Evolutionary conservation across 345 rosid species (phyloP), one percentile per base, ranked within the genome.

Genomic region (Aurinia saxatilis): DNA sequence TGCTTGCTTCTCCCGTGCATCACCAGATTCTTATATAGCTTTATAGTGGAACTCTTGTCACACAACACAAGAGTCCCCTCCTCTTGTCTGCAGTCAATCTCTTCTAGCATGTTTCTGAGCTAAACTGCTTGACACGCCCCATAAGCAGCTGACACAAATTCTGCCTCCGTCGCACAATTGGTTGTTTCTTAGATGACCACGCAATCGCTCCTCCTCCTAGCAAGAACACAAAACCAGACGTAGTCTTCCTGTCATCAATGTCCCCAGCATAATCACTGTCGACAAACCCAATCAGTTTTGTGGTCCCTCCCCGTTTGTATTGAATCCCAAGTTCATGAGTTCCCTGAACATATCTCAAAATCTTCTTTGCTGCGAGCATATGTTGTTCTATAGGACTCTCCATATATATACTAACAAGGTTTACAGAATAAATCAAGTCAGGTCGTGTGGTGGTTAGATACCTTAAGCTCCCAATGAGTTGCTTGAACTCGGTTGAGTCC

Each of bases 321-420:
- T 45, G 57, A 27, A 42, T 53, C 14, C 52, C 34, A 57, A 27
- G 34, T 40, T 55, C 52, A 59, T 21, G 56, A 15, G 57, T 42
- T 27, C 39, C 47, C 47, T 48, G 23, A 39, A 12, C 0, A 18
- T 39, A 1, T 8, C 62, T 51, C 18, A 46, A 31, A 10, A 68
- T n/a, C 3, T 50, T 53, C 33, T 58, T 34, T 49, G 71, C 41
- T 37, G 50, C 60, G 23, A 46, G 9, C 71, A 73, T 16, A 6
- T 44, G 49, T 29, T 27, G 21, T 6, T 50, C 36, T 0, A 1
- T 27, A 0, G 21, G 38, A 4, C 6, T 50, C 1, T 47, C 51
- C 31, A 47, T 47, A 4, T 8, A 47, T 1, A 14, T 6, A 12
- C 51, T 47, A 1, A 21, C 1, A 15, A 47, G 5, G 2, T 47